Evolutionary conservation across 2,329 filamentous ascomycete genomes (phyloP), one percentile per base, ranked within the genome.

Genomic region (Tolypocladium inflatum): DNA sequence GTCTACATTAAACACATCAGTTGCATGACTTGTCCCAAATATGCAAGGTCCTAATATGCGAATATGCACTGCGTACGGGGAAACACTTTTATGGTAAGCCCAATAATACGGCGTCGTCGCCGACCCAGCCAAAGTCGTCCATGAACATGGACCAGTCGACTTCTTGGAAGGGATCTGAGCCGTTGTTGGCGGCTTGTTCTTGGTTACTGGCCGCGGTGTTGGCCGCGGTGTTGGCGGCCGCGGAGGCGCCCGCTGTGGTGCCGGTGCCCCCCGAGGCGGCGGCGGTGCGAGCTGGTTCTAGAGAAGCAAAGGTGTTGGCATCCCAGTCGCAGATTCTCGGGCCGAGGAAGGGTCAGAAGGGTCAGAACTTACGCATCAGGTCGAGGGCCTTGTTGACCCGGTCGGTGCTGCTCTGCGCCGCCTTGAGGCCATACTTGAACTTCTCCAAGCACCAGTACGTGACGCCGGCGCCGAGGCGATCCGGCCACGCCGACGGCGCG

Each of bases 101-200:
- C 26, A 71, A 59, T 21, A 73, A 65, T 0, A 72, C 63, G 4
- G 66, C 60, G 1, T 70, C 68, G 9, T 69, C 64, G 17, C 66
- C 66, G 2, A 64, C 67, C 77, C 76, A 79, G 59, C 77, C 76
- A 63, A 80, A 79, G 52, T 80, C 78, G 58, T 78, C 76, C 71
- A 80, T 75, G 38, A 80, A 74, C 57, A 77, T 74, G 59, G 75
- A 73, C 78, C 78, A 80, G 65, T 80, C 78, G 45, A 80, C 71
- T 51, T 77, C 73, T 55, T 77, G 74, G 37, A 78, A 69, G 3
- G 68, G 66, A 55, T 77, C 74, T 5, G 68, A 61, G 13, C 56
- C 60, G 56, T 55, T 61, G 39, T 58, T 63, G 59, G 60, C 58
- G n/a, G 57, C 58, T 39, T 69, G 64, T 15, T 65, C 58, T 50